These are phyloP conservation scores for Ascochyta viciae-villosae DNA, from an alignment of 2,329 filamentous ascomycete genomes.

Conservation along the genomic window DNA sequence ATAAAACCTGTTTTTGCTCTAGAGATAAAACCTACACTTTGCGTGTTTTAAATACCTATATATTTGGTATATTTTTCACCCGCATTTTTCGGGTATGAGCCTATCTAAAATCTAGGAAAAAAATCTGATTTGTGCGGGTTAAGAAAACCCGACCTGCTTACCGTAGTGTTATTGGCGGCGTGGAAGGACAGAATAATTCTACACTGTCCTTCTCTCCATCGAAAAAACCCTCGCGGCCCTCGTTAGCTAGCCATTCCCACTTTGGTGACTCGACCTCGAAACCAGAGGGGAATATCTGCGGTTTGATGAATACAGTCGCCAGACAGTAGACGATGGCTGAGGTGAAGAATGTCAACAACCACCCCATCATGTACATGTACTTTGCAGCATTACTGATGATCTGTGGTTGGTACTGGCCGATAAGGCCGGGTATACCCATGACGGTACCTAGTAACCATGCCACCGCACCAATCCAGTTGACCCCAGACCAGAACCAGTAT, in stretches of 20 bases:
- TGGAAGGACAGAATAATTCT: slow-evolving; percentile 20
- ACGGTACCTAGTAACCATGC: slow-evolving; percentile 41
- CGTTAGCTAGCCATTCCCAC: slow-evolving; percentile 36
- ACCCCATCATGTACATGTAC: slow-evolving; percentile 31
- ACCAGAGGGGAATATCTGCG: slow-evolving; percentile 26
- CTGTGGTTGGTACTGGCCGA: slow-evolving; percentile 40
- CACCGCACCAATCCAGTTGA: slow-evolving; percentile 43
- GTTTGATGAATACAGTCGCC: slow-evolving; percentile 25
- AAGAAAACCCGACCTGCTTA: no score
- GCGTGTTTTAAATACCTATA: no score
- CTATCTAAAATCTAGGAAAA: no score
- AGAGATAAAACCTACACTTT: no score
- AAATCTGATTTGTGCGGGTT: no score
- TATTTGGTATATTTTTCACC: no score
- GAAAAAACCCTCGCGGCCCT: slow-evolving; percentile 39
- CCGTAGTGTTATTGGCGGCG: no score
- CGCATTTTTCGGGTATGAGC: no score
- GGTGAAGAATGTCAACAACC: slow-evolving; percentile 40
- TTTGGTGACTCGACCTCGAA: slow-evolving; percentile 24
- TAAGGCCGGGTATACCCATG: slow-evolving; percentile 46
- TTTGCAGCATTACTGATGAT: slow-evolving; percentile 29
- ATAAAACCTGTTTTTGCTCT: no score
- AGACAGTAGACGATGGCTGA: slow-evolving; percentile 38
- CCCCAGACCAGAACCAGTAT: slow-evolving; percentile 43
- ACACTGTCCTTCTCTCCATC: slow-evolving; percentile 32